These are phyloP conservation scores for Spongospora subterranea DNA, from an alignment of 208 protist genomes.

Conservation along the genomic window DNA sequence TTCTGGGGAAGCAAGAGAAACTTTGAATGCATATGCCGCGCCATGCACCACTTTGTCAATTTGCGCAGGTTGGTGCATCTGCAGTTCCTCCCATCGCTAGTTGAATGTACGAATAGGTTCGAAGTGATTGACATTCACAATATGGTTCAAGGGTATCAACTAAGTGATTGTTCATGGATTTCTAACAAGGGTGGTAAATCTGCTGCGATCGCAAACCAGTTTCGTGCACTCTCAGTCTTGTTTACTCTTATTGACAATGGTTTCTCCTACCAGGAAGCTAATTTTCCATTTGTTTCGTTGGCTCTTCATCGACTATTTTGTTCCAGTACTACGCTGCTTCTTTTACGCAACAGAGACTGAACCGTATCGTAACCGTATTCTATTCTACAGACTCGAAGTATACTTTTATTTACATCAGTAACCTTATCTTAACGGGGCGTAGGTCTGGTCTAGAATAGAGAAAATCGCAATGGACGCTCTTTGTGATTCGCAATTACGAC, in stretches of 20 bases:
- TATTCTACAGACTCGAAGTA: constrained; percentile 24
- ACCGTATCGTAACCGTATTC: constrained; percentile 29
- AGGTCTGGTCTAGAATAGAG: not conserved
- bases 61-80: not conserved
- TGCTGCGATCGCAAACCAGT: not conserved
- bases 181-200: not conserved
- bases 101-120: not conserved
- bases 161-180: not conserved
- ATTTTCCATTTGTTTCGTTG: not conserved
- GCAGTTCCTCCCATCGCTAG: not conserved
- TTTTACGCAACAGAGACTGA: constrained; percentile 14
- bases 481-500: not conserved
- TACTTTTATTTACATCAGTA: not conserved
- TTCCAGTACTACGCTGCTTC: not conserved
- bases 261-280: not conserved
- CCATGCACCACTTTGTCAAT: constrained; percentile 1
- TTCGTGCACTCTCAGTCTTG: not conserved
- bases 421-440: not conserved
- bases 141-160: not conserved
- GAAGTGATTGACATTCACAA: not conserved
- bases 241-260: not conserved
- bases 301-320: constrained; percentile 27
- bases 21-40: not conserved
- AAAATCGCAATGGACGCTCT: not conserved
- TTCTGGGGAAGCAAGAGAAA: not conserved